These are phyloP conservation scores for Chlorella sp. DNA, from an alignment of 139 green algal species.

Conservation along the genomic window DNA sequence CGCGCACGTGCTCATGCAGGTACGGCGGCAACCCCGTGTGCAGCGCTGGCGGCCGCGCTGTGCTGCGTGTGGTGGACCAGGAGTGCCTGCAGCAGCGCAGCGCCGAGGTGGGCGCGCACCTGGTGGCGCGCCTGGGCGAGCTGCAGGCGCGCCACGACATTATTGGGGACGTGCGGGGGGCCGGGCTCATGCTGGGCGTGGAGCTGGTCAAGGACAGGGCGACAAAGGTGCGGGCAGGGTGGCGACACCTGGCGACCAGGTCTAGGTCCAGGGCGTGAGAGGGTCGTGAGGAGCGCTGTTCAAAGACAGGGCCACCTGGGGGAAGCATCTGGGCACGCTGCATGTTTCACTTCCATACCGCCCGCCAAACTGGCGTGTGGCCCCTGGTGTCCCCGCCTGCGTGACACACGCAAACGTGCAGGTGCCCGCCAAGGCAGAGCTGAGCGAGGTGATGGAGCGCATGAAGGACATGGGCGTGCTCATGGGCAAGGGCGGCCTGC, in stretches of 20 bases:
- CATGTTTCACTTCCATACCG: too few species aligned
- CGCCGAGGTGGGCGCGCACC: constrained; percentile 55
- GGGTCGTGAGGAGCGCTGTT: too few species aligned
- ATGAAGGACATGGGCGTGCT: constrained; percentile 89
- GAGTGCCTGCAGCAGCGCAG: constrained; percentile 71
- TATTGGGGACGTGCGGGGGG: constrained; percentile 89
- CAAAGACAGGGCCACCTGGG: too few species aligned
- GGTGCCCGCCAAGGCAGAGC: constrained; percentile 75
- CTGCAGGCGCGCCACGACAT: constrained; percentile 75
- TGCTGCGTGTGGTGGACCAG: constrained; percentile 78
- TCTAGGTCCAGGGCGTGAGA: too few species aligned
- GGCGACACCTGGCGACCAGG: too few species aligned
- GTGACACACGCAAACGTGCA: too few species aligned
- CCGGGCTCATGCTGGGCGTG: constrained; percentile 93
- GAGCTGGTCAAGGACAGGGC: constrained; percentile 89
- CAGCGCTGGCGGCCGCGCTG: constrained; percentile 78
- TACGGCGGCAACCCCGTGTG: constrained; percentile 95
- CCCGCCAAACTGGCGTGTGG: too few species aligned
- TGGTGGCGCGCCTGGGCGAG: constrained; percentile 41
- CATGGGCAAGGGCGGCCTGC: constrained; percentile 89
- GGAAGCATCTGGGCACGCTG: too few species aligned
- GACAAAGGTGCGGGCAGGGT: too few species aligned
- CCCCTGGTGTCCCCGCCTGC: too few species aligned
- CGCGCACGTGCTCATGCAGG: constrained; percentile 20
- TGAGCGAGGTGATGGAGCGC: constrained; percentile 73